Base-by-base conservation (phyloP, 2,329 filamentous ascomycete species). In the Sporothrix mexicana region DNA sequence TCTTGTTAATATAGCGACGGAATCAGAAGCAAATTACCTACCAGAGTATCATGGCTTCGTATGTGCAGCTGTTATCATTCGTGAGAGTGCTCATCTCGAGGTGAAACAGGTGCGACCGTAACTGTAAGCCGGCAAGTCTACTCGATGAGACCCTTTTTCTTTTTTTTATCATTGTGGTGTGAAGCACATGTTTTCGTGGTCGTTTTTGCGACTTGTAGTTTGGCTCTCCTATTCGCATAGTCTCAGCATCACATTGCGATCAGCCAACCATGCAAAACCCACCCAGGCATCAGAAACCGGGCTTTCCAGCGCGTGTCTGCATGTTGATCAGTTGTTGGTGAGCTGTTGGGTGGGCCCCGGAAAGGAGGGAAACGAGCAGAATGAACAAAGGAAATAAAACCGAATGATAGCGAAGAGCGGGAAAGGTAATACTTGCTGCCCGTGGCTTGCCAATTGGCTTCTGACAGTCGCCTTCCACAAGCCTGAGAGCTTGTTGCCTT, bases 231-330 rank as follows among this genome's bases (percentile, higher is more conserved):
- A 62, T 62, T 20, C 17, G n/a, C 51, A 23, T 17, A 62, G 57
- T 41, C 17, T 61, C 57, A 41, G 45, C 61, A n/a, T 64, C 61
- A 47, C 61, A 64, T 64, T 47, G 41, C n/a, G 41, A 64, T 64
- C 61, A 23, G 61, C 61, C 61, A 43, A 62, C 36, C 36, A 62
- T 36, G 36, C 30, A 45, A 36, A 47, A 23, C 36, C 41, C n/a
- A 64, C 41, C 5, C 41, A 64, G 41, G 8, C 41, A 64, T 10
- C 51, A 20, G 25, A 43, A 47, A 41, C 61, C 61, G 61, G 45
- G 20, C 30, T 17, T 61, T 61, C 30, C 30, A 61, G 25, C 30
- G 30, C 57, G 25, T 61, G 25, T 15, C 9, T 55, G 20, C 51
- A 55, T 20, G 20, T 55, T 61, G 57, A 36, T 30, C 36, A 6